These are phyloP conservation scores for Arabidopsis lyrata DNA, from an alignment of 441 rosid species.

Conservation along the genomic window DNA sequence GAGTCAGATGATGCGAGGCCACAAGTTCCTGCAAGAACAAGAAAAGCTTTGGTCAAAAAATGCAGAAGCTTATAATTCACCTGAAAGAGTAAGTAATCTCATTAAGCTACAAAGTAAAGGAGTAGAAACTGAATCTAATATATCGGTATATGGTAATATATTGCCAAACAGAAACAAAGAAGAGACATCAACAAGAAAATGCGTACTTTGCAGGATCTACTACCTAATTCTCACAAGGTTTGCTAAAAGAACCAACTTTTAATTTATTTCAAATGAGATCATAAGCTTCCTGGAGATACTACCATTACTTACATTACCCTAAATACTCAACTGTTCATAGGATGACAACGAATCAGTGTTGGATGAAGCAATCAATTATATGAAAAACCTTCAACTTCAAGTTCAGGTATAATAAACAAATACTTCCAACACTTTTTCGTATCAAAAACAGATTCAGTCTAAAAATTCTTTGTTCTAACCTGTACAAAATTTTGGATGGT, in stretches of 20 bases:
- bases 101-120: neutral
- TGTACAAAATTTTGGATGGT: constrained; percentile 24
- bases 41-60: constrained; percentile 41
- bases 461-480: constrained; percentile 16
- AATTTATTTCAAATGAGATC: neutral
- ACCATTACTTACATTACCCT: neutral
- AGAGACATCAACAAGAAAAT: constrained; percentile 58
- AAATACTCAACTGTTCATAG: constrained; percentile 23
- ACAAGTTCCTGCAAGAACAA: constrained; percentile 40
- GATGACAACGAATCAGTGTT: constrained; percentile 31
- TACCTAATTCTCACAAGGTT: constrained; percentile 61
- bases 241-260: constrained; percentile 25
- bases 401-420: constrained; percentile 34
- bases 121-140: constrained; percentile 14
- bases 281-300: neutral
- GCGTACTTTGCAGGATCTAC: constrained; percentile 57
- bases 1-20: constrained; percentile 42
- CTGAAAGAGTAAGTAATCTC: constrained; percentile 32
- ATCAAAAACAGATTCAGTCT: neutral
- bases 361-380: constrained; percentile 40
- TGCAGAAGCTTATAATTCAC: constrained; percentile 40
- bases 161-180: constrained; percentile 51
- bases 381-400: constrained; percentile 39
- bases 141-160: neutral
- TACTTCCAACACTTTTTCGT: no score